These are phyloP conservation scores for Crucibulum laeve DNA, from an alignment of 768 basidiomycete genomes.

Conservation along the genomic window DNA sequence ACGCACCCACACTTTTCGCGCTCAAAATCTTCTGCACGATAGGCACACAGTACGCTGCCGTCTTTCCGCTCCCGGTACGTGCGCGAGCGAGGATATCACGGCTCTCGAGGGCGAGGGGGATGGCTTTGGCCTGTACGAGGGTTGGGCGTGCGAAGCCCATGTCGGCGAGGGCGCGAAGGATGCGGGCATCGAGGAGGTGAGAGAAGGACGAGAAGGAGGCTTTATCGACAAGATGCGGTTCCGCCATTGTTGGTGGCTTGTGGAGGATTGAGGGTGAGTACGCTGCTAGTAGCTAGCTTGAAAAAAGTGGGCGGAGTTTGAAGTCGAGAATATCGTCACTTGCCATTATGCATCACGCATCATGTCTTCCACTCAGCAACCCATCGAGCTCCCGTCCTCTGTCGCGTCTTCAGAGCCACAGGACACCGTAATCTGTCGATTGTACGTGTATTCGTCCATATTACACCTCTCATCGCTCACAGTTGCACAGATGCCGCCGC, in stretches of 20 bases:
- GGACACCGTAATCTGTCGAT: conserved; percentile 33
- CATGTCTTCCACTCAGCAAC: background rate
- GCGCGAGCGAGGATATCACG: conserved; percentile 91
- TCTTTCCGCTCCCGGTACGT: conserved; percentile 95
- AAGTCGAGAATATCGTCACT: no score
- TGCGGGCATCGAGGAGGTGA: conserved; percentile 75
- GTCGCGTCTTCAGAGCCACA: conserved; percentile 3
- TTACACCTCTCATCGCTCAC: background rate
- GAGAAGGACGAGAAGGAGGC: conserved; percentile 60
- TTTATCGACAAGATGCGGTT: conserved; percentile 43
- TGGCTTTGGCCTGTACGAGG: conserved; percentile 85
- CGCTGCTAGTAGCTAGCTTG: no score
- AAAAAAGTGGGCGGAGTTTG: conserved; percentile 11
- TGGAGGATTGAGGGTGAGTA: background rate
- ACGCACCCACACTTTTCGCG: conserved; percentile 66
- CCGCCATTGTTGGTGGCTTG: conserved; percentile 31
- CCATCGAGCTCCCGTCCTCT: conserved; percentile 1
- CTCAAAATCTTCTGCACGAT: conserved; percentile 83
- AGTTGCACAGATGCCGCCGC: conserved; percentile 59
- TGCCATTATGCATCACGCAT: background rate
- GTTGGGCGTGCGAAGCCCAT: conserved; percentile 89
- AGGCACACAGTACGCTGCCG: conserved; percentile 92
- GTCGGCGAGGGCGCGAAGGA: conserved; percentile 88
- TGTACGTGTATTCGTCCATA: conserved; percentile 28
- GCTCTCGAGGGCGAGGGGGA: conserved; percentile 87